A percentile compares a stretch with the other conserved stretches of the same genome.
Conservation (phyloP, 2,329 filamentous ascomycete species). For the Cladophialophora chaetospira region DNA sequence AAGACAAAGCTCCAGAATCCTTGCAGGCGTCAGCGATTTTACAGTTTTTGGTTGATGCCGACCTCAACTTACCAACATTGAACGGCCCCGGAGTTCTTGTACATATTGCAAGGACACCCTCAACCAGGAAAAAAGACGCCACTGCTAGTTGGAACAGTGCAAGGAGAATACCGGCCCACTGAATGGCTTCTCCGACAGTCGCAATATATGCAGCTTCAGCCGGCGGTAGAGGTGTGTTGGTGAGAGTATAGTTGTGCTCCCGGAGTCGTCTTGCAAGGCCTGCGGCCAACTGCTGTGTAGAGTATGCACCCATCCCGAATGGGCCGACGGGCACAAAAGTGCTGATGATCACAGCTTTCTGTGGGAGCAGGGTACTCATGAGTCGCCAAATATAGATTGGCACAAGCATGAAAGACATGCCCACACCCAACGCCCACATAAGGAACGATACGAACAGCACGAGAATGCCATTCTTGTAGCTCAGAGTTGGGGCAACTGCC, state of each 20-base stretch:
- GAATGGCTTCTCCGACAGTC: not conserved
- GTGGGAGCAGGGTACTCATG: constrained; percentile 65
- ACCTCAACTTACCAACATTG: not conserved
- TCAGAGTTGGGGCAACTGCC: not conserved
- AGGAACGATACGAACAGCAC: not conserved
- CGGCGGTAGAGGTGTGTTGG: not conserved
- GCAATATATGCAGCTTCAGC: not conserved
- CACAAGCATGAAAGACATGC: not conserved
- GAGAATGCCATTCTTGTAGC: not conserved
- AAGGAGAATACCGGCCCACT: not conserved
- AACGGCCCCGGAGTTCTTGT: not conserved
- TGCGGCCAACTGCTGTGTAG: constrained; percentile 27
- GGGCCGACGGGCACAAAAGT: constrained; percentile 69
- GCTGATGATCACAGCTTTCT: constrained; percentile 66
- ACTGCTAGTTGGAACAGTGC: not conserved
- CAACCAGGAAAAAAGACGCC: not conserved
- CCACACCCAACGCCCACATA: not conserved
- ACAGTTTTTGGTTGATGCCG: not conserved
- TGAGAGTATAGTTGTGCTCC: constrained; percentile 9
- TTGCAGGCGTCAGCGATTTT: not conserved
- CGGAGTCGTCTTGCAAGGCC: constrained; percentile 28
- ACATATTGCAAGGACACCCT: no score
- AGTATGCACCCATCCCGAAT: constrained; percentile 50
- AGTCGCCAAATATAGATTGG: constrained; percentile 68
- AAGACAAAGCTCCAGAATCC: constrained; percentile 34